Conservation (phyloP, 257 asterid species). For the Cordia subcordata region DNA sequence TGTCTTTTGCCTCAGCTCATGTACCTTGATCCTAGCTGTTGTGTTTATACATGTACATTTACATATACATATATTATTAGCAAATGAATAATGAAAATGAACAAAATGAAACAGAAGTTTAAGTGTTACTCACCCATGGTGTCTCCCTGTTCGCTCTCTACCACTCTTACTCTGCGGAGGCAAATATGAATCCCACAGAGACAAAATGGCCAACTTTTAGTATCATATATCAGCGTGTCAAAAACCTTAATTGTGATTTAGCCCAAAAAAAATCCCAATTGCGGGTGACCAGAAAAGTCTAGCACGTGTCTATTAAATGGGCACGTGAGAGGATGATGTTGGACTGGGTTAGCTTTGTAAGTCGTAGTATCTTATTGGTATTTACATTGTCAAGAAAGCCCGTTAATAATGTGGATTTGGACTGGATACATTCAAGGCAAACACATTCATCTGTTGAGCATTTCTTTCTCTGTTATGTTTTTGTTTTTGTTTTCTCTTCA, state of each 20-base stretch:
- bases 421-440: no score
- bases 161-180: not conserved
- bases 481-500: no score
- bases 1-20: slow-evolving; percentile 44
- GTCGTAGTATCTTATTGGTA: no score
- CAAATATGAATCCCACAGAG: not conserved
- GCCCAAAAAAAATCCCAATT: not conserved
- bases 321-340: not conserved
- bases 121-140: slow-evolving; percentile 27
- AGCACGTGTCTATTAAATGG: not conserved
- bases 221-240: not conserved
- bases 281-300: no score
- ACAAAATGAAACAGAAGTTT: no score
- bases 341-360: no score
- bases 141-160: slow-evolving; percentile 1
- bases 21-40: slow-evolving; percentile 67
- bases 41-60: not conserved
- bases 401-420: no score
- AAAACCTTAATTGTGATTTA: not conserved
- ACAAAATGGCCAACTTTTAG: not conserved
- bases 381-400: no score
- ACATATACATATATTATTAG: not conserved
- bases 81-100: not conserved
- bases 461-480: no score
- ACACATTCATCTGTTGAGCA: no score